Conservation (phyloP, 2,329 filamentous ascomycete genomes). For the Colletotrichum cuscutae region DNA sequence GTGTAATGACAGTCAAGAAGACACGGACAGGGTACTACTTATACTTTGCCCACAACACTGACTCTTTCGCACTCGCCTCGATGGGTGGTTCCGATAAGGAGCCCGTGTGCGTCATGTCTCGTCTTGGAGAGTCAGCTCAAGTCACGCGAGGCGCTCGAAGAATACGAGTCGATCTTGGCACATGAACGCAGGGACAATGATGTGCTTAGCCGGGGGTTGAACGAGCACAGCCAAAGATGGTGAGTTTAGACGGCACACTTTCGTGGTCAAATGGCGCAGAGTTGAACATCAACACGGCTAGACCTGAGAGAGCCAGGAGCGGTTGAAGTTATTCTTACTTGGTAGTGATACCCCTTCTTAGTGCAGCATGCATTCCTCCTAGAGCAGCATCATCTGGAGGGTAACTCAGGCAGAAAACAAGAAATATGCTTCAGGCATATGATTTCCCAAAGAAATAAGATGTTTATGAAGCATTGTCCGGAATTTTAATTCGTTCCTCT, state of each 20-base stretch:
- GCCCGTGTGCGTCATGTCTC: slow-evolving; percentile 89
- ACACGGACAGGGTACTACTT: slow-evolving; percentile 79
- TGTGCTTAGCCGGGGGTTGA: background rate
- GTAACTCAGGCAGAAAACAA: background rate
- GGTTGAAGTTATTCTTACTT: background rate
- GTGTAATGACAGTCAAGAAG: slow-evolving; percentile 91
- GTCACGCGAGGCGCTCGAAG: slow-evolving; percentile 67
- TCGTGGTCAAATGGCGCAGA: background rate
- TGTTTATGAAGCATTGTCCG: background rate
- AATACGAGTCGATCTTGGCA: slow-evolving; percentile 43
- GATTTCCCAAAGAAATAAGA: background rate
- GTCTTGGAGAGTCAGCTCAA: slow-evolving; percentile 64
- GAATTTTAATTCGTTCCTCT: background rate
- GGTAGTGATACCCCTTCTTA: slow-evolving; percentile 28
- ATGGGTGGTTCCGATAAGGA: slow-evolving; percentile 83
- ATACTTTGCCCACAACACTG: slow-evolving; percentile 97
- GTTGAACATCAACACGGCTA: background rate
- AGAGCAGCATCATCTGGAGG: background rate
- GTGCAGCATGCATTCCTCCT: slow-evolving; percentile 10
- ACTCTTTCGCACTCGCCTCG: slow-evolving; percentile 85
- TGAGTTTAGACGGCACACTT: background rate
- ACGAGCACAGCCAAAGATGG: background rate
- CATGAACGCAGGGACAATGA: background rate
- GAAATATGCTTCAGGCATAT: background rate
- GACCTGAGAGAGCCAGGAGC: background rate